A percentile compares a stretch with the other conserved stretches of the same genome.
Evolutionary conservation across 768 basidiomycete species (phyloP).

Genomic region (Hygrocybe coccinea): DNA sequence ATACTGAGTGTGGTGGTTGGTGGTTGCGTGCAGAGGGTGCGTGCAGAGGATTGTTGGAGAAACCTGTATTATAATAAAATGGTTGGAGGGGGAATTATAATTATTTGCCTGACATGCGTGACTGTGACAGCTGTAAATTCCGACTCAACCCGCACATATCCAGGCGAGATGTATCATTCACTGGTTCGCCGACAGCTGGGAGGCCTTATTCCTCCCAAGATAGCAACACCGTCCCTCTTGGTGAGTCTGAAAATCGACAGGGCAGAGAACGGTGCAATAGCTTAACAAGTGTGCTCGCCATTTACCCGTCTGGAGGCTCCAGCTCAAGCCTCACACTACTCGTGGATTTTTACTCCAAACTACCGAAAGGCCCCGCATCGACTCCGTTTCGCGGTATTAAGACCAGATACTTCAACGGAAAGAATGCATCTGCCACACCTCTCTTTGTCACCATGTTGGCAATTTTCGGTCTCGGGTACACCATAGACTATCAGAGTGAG

Average conservation of each 20-base stretch:
- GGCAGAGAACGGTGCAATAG: no score
- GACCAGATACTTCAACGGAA: slow-evolving; percentile 77
- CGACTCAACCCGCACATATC: no score
- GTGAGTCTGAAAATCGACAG: slow-evolving; percentile 41
- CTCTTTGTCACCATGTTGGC: slow-evolving; percentile 57
- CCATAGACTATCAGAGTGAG: slow-evolving; percentile 86
- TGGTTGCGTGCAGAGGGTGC: no score
- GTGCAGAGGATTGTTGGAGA: no score
- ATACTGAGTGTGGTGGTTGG: no score
- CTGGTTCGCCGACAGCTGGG: slow-evolving; percentile 81
- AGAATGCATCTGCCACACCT: slow-evolving; percentile 75
- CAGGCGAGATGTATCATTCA: slow-evolving; percentile 63
- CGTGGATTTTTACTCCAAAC: slow-evolving; percentile 93
- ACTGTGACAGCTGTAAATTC: no score
- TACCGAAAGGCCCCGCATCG: slow-evolving; percentile 83
- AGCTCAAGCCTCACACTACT: slow-evolving; percentile 78
- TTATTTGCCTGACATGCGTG: no score
- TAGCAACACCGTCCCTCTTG: slow-evolving; percentile 85
- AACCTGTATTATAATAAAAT: no score
- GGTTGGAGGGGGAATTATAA: no score
- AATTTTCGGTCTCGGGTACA: slow-evolving; percentile 75
- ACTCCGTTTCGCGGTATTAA: slow-evolving; percentile 59
- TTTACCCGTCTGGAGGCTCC: slow-evolving; percentile 65
- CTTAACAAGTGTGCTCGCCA: background rate
- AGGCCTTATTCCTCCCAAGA: slow-evolving; percentile 88